Evolutionary conservation across 2,329 filamentous ascomycete genomes (phyloP), one percentile per base, ranked within the genome.

Genomic region (Claviceps sorghi): DNA sequence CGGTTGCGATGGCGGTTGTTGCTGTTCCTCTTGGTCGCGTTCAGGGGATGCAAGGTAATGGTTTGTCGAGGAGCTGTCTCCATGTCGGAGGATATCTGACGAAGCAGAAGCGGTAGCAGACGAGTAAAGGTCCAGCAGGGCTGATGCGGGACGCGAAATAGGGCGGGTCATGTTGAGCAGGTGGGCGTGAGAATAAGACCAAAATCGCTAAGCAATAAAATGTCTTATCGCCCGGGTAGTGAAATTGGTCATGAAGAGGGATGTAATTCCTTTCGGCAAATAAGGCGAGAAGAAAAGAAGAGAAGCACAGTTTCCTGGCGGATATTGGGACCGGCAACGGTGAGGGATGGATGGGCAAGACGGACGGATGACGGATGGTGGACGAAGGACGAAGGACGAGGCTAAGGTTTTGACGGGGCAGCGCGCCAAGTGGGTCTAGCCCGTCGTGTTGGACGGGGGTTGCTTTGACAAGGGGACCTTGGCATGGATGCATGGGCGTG

Each of bases 71-170:
- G 48, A 38, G 34, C 17, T 42, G 17, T 53, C 45, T 26, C 51
- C 17, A 19, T 50, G 41, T 52, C 54, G 52, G 56, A 52, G 47
- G 52, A 62, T 55, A 61, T 65, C 62, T 63, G 65, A 64, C 61
- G 67, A 69, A 57, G 68, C 66, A 66, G 62, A 64, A 48, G 60
- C 61, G 59, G 67, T 67, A 60, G 69, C 68, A 65, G 68, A 49
- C 49, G 54, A 53, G 44, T 50, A 48, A 30, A 52, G 15, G 41
- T 38, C 46, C 45, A 30, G 44, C 46, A 34, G 38, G 48, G 38
- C 48, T 41, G 44, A 32, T 15, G 45, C 41, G 49, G 43, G 53
- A 47, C 36, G 29, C 40, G 53, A 54, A 55, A 51, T 53, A 44
- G 53, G 50, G 52, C 57, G 58, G 58, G 60, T 57, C 58, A 62